phyloP scores from a whole-genome alignment of 805 yeast species.

The Metschnikowia sp. region DNA sequence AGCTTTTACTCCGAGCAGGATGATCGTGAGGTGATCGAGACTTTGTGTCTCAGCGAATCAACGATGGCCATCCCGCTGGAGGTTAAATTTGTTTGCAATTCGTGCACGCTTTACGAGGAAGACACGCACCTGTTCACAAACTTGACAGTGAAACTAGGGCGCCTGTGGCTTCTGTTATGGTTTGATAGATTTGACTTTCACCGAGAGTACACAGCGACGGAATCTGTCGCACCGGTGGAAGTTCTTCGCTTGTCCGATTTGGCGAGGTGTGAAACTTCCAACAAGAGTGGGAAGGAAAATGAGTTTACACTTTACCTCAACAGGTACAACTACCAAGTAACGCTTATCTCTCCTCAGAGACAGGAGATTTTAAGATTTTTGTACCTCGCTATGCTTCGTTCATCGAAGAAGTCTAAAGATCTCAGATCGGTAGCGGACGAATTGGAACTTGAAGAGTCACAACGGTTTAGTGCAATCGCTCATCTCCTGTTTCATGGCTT shows the following conservation, averaged over 20 bases:
- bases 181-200: constrained; percentile 15
- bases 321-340: constrained; percentile 23
- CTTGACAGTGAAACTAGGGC: constrained; percentile 65
- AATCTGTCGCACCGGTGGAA: constrained; percentile 34
- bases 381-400: constrained; percentile 60
- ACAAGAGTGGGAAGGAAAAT: constrained; percentile 19
- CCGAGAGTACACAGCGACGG: constrained; percentile 22
- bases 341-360: constrained; percentile 33
- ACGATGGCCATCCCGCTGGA: constrained; percentile 35
- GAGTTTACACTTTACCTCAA: constrained; percentile 37
- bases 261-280: constrained; percentile 33
- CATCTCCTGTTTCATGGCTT: constrained; percentile 68
- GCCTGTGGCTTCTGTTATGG: constrained; percentile 58
- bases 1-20: constrained; percentile 36
- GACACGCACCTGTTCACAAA: constrained; percentile 43
- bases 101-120: constrained; percentile 21
- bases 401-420: constrained; percentile 33
- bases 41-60: constrained; percentile 34
- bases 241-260: constrained; percentile 32
- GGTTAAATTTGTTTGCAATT: constrained; percentile 32
- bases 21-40: constrained; percentile 29
- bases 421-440: constrained; percentile 39
- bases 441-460: constrained; percentile 33
- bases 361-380: constrained; percentile 67
- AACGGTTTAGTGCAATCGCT: constrained; percentile 56